phyloP scores from a whole-genome alignment of 1,284 basidiomycete species.

The Tremellales sp. region DNA sequence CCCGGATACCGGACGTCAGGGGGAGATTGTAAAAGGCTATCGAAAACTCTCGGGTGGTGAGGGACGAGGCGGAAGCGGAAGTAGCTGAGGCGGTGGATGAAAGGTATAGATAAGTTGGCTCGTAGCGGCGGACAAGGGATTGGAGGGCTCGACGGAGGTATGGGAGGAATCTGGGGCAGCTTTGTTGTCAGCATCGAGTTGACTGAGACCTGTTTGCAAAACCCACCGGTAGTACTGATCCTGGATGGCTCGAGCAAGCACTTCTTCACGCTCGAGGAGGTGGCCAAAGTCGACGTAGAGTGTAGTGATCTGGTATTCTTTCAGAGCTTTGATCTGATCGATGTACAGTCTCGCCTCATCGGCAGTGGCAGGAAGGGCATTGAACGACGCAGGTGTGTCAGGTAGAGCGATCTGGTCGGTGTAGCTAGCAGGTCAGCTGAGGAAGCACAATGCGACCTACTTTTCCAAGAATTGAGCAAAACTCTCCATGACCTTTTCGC shows the following conservation, averaged over 20 bases:
- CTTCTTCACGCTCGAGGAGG: slow-evolving; percentile 81
- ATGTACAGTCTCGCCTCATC: slow-evolving; percentile 64
- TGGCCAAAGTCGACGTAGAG: slow-evolving; percentile 95
- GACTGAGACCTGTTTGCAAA: background rate
- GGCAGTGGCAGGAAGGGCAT: slow-evolving; percentile 37
- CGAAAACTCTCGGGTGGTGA: slow-evolving; percentile 87
- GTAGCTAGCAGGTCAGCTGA: slow-evolving; percentile 55
- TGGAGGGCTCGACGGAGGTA: slow-evolving; percentile 87
- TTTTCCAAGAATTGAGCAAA: slow-evolving; percentile 87
- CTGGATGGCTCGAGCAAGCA: slow-evolving; percentile 86
- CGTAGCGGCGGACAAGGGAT: slow-evolving; percentile 80
- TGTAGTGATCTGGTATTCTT: slow-evolving; percentile 86
- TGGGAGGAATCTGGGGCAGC: slow-evolving; percentile 68
- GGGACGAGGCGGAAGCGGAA: slow-evolving; percentile 64
- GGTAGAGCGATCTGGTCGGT: slow-evolving; percentile 73
- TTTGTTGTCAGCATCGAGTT: slow-evolving; percentile 1
- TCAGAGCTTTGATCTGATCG: slow-evolving; percentile 88
- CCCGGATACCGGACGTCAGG: slow-evolving; percentile 90
- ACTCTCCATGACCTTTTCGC: slow-evolving; percentile 84
- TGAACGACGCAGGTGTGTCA: slow-evolving; percentile 63
- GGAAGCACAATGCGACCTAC: slow-evolving; percentile 53
- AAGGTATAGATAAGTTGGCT: slow-evolving; percentile 89
- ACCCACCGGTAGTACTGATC: slow-evolving; percentile 82
- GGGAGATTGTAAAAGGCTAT: slow-evolving; percentile 96
- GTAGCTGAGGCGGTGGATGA: slow-evolving; percentile 60